Evolutionary conservation across 2,329 filamentous ascomycete species (phyloP).

Genomic region (Sordariomycetes sp.): DNA sequence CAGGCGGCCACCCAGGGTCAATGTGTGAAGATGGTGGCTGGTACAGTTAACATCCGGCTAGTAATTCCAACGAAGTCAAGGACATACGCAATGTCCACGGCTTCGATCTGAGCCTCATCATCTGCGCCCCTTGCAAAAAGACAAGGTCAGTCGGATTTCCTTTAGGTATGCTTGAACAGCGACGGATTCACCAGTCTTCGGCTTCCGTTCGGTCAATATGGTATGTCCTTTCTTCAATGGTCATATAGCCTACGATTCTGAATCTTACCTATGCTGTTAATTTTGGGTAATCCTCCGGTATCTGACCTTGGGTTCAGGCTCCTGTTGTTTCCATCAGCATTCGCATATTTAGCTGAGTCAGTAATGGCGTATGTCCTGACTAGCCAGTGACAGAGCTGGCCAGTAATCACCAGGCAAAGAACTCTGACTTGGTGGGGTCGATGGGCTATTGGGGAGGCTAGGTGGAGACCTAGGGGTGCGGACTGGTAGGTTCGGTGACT

Average conservation of each 20-base stretch:
- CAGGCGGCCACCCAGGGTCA: constrained; percentile 11
- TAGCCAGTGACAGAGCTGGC: background rate
- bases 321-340: background rate
- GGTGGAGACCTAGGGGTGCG: background rate
- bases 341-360: too few relatives aligned
- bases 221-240: constrained; percentile 16
- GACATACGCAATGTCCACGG: constrained; percentile 10
- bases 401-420: background rate
- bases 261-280: constrained; percentile 17
- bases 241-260: constrained; percentile 16
- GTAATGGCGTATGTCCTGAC: background rate
- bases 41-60: background rate
- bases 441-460: background rate
- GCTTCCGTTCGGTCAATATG: constrained; percentile 14
- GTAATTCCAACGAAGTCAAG: background rate
- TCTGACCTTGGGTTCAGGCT: background rate
- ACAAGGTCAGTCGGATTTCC: background rate
- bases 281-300: background rate
- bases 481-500: too few relatives aligned
- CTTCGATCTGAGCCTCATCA: constrained; percentile 7
- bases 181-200: constrained; percentile 13
- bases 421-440: background rate
- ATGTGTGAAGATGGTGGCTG: constrained; percentile 11
- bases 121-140: constrained; percentile 5
- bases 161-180: background rate